phyloP scores from a whole-genome alignment of 2,329 filamentous ascomycete genomes.

The Colletotrichum neosansevieriae region DNA sequence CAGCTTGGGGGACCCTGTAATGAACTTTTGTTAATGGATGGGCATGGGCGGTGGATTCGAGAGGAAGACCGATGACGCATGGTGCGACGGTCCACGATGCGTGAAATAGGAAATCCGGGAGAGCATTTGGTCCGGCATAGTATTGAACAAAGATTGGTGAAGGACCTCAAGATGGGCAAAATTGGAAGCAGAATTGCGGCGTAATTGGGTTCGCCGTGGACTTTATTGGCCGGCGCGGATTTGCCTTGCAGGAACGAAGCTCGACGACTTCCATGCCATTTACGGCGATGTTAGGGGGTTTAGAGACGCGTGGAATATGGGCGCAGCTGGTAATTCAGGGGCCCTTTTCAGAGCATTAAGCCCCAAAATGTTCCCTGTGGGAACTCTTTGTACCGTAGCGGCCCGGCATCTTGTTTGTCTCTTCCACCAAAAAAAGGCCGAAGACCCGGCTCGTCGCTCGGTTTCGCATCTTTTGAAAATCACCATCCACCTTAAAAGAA shows the following conservation, averaged over 20 bases:
- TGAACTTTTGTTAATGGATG: too few relatives aligned
- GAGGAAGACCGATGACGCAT: too few relatives aligned
- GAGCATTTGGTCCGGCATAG: too few relatives aligned
- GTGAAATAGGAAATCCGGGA: not conserved
- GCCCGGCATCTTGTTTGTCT: too few relatives aligned
- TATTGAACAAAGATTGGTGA: not conserved
- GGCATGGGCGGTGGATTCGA: too few relatives aligned
- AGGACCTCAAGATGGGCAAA: too few relatives aligned
- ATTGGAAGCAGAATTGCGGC: not conserved
- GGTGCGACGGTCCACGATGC: not conserved
- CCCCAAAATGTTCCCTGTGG: not conserved
- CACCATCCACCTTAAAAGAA: not conserved
- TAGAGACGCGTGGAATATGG: too few relatives aligned
- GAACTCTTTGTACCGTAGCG: not conserved
- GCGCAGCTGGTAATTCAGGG: conserved; percentile 2
- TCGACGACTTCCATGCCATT: too few relatives aligned
- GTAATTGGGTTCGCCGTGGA: conserved; percentile 5
- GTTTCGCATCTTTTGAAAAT: not conserved
- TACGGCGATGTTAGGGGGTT: not conserved
- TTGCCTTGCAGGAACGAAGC: too few relatives aligned
- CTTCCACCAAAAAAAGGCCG: conserved; percentile 31
- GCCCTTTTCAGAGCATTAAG: not conserved
- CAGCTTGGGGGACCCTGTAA: not conserved
- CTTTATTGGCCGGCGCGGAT: conserved; percentile 12
- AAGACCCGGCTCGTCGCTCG: not conserved